These are phyloP conservation scores for Albatrellus ellisii DNA, from an alignment of 768 basidiomycete species.

Conservation along the genomic window DNA sequence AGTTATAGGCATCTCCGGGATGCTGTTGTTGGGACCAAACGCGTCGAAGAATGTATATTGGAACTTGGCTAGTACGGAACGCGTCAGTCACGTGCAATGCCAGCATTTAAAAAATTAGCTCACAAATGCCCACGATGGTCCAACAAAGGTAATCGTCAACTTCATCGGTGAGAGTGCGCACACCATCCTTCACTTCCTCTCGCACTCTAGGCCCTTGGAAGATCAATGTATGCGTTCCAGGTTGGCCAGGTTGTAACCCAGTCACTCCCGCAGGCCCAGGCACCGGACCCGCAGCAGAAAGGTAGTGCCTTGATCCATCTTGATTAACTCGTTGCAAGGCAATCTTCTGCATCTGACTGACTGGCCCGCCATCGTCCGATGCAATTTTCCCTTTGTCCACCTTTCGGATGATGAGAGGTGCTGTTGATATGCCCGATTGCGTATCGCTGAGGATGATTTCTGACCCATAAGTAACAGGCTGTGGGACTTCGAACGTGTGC, in stretches of 20 bases:
- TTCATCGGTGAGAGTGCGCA: constrained; percentile 66
- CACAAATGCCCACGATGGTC: constrained; percentile 94
- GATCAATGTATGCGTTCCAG: constrained; percentile 69
- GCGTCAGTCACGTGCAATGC: constrained; percentile 13
- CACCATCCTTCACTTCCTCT: constrained; percentile 72
- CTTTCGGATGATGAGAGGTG: constrained; percentile 80
- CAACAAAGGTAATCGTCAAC: constrained; percentile 93
- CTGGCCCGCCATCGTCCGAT: constrained; percentile 82
- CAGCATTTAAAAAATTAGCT: constrained; percentile 20
- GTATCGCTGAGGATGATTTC: constrained; percentile 80
- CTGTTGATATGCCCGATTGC: constrained; percentile 73
- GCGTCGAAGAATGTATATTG: constrained; percentile 93
- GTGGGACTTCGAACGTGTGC: too few relatives aligned
- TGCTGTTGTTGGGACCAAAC: constrained; percentile 63
- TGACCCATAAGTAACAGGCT: constrained; percentile 85
- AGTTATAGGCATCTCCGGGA: constrained; percentile 73
- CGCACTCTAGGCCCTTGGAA: constrained; percentile 72
- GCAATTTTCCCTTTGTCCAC: constrained; percentile 83
- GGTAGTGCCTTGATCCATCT: constrained; percentile 75
- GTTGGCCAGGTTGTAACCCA: constrained; percentile 62
- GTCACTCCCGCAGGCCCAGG: too few relatives aligned
- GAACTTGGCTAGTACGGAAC: constrained; percentile 55
- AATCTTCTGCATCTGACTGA: constrained; percentile 96
- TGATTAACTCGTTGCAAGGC: constrained; percentile 75
- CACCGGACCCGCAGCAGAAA: constrained; percentile 79